Conservation (phyloP, 331 rosid species). For the Quercus tomentella region DNA sequence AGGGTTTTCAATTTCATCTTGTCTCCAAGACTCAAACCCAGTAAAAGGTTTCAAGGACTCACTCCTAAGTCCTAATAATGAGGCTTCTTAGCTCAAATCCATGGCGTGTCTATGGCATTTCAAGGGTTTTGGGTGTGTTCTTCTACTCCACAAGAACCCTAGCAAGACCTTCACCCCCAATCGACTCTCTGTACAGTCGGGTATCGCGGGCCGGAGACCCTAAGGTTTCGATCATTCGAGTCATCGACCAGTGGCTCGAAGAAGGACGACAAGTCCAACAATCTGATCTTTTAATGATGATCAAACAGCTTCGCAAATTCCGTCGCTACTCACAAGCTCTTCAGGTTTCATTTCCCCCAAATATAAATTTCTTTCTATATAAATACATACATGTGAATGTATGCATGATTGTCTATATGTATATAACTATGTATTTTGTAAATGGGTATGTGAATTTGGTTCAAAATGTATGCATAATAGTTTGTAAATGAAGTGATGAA, state of each 20-base stretch:
- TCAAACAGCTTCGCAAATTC: constrained; percentile 31
- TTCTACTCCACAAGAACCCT: constrained; percentile 17
- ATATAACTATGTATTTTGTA: not conserved
- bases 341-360: constrained; percentile 35
- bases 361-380: too few species aligned
- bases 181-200: constrained; percentile 35
- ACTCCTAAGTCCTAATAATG: constrained; percentile 19
- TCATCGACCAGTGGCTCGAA: constrained; percentile 63
- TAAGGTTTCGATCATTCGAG: constrained; percentile 26
- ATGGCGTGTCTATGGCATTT: constrained; percentile 13
- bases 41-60: too few species aligned
- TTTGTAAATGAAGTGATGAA: not conserved
- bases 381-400: too few species aligned
- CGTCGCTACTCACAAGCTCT: constrained; percentile 65
- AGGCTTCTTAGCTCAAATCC: constrained; percentile 32
- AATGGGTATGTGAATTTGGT: not conserved
- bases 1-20: too few species aligned
- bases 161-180: not conserved
- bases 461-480: not conserved
- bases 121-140: constrained; percentile 14
- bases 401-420: too few species aligned
- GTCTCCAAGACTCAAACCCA: too few species aligned
- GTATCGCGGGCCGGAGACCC: constrained; percentile 46
- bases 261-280: constrained; percentile 39
- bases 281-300: constrained; percentile 22